Evolutionary conservation across 352 stramenopile genomes (phyloP).

Genomic region (Pelagophyceae sp.): DNA sequence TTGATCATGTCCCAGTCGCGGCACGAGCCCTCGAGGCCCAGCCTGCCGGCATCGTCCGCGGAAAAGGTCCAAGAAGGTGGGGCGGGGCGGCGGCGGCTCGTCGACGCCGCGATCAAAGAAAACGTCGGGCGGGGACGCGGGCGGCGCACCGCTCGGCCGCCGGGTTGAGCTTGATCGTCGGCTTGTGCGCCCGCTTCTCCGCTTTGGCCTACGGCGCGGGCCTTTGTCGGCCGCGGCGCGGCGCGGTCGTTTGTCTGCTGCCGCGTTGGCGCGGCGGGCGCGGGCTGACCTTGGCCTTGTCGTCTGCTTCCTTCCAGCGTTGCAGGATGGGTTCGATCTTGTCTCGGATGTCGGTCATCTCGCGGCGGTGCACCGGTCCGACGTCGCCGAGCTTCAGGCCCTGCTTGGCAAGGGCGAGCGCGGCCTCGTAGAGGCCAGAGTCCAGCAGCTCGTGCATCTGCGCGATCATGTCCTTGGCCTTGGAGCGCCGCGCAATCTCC

Average conservation of each 20-base stretch:
- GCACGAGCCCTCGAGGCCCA: not conserved
- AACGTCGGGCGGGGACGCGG: too few relatives aligned
- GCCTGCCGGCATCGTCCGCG: too few relatives aligned
- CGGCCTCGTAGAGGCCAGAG: not conserved
- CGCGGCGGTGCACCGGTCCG: too few relatives aligned
- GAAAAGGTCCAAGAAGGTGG: too few relatives aligned
- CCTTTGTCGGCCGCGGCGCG: not conserved
- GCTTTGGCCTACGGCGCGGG: too few relatives aligned
- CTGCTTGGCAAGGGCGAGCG: not conserved
- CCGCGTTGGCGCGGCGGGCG: not conserved
- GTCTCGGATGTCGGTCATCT: not conserved
- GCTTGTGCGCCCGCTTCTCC: too few relatives aligned
- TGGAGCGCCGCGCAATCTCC: not conserved
- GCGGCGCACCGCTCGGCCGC: not conserved
- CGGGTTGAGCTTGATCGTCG: not conserved
- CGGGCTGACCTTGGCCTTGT: too few relatives aligned
- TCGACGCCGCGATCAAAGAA: too few relatives aligned
- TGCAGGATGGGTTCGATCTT: not conserved
- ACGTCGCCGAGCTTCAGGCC: not conserved
- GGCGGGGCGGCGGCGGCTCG: too few relatives aligned
- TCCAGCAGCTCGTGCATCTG: not conserved
- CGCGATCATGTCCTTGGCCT: not conserved
- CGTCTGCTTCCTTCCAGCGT: not conserved
- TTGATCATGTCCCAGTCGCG: not conserved
- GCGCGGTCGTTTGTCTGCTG: not conserved